A percentile compares a stretch with the other conserved stretches of the same genome.
phyloP scores from a whole-genome alignment of 352 stramenopile genomes.

The Pythium monospermum region DNA sequence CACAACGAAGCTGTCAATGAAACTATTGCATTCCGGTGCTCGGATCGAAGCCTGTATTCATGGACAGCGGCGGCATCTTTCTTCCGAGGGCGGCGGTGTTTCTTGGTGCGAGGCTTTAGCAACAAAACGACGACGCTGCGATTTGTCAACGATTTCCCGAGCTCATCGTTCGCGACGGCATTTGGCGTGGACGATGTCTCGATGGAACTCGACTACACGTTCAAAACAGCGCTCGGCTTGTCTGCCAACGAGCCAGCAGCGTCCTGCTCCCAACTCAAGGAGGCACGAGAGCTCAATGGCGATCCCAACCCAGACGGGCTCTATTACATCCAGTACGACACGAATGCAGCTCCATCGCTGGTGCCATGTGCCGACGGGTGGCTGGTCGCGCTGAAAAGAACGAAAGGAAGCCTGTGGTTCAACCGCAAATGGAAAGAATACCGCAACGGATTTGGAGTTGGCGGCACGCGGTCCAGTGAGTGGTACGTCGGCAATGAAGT shows the following conservation, averaged over 20 bases:
- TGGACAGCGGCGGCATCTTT: conserved; percentile 26
- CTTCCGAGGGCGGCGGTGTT: conserved; percentile 29
- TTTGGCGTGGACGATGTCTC: conserved; percentile 63
- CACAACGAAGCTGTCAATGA: conserved; percentile 36
- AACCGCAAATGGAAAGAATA: conserved; percentile 63
- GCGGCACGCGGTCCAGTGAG: conserved; percentile 26
- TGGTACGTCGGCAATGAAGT: conserved; percentile 60
- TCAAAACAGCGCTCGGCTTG: conserved; percentile 40
- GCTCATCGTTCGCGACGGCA: conserved; percentile 27
- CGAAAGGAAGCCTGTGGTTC: conserved; percentile 46
- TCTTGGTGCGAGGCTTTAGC: conserved; percentile 37
- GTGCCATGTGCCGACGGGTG: conserved; percentile 52
- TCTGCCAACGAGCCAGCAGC: conserved; percentile 37
- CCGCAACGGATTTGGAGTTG: conserved; percentile 44
- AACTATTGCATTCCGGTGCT: conserved; percentile 35
- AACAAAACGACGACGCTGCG: conserved; percentile 31
- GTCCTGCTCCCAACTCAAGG: conserved; percentile 48
- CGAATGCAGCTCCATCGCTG: conserved; percentile 16
- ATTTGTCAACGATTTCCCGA: conserved; percentile 42
- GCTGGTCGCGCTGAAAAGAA: conserved; percentile 45
- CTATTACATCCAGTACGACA: conserved; percentile 47
- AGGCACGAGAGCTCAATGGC: conserved; percentile 24
- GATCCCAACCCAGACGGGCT: conserved; percentile 50
- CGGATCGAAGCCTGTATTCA: conserved; percentile 20
- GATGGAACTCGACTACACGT: conserved; percentile 54